Evolutionary conservation across 106 monocot genomes (phyloP).

Genomic region (Cymbidium sinense): DNA sequence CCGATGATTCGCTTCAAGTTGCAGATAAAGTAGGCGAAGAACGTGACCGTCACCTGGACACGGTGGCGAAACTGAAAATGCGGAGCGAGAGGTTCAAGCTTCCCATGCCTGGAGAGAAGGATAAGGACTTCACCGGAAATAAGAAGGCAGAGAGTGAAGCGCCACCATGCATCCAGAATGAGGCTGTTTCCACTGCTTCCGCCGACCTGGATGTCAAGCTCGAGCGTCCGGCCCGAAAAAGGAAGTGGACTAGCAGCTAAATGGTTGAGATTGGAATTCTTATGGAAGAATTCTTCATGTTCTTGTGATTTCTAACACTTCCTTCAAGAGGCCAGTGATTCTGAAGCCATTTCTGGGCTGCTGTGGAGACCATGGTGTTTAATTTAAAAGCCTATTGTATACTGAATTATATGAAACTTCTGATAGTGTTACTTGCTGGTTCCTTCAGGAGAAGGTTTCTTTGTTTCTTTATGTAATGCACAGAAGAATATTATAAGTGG

Average conservation of each 20-base stretch:
- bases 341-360: background rate
- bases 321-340: background rate
- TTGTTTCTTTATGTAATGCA: slow-evolving; percentile 1
- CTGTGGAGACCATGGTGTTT: background rate
- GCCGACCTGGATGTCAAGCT: slow-evolving; percentile 56
- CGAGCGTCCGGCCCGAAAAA: slow-evolving; percentile 80
- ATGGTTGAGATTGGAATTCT: background rate
- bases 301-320: background rate
- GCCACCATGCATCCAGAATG: slow-evolving; percentile 7
- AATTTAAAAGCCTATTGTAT: background rate
- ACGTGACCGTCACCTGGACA: slow-evolving; percentile 62
- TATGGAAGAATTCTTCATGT: background rate
- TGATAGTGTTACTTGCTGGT: background rate
- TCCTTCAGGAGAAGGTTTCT: background rate
- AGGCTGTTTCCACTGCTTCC: slow-evolving; percentile 18
- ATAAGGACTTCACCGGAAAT: slow-evolving; percentile 39
- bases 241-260: slow-evolving; percentile 82
- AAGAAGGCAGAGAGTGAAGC: slow-evolving; percentile 53
- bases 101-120: slow-evolving; percentile 88
- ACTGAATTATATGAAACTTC: slow-evolving; percentile 4
- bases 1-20: slow-evolving; percentile 25
- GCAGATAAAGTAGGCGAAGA: slow-evolving; percentile 36
- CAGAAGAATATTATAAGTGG: background rate
- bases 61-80: slow-evolving; percentile 78
- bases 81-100: slow-evolving; percentile 89